phyloP scores from a whole-genome alignment of 1,284 basidiomycete genomes.

The Anthracocystis walkeri region DNA sequence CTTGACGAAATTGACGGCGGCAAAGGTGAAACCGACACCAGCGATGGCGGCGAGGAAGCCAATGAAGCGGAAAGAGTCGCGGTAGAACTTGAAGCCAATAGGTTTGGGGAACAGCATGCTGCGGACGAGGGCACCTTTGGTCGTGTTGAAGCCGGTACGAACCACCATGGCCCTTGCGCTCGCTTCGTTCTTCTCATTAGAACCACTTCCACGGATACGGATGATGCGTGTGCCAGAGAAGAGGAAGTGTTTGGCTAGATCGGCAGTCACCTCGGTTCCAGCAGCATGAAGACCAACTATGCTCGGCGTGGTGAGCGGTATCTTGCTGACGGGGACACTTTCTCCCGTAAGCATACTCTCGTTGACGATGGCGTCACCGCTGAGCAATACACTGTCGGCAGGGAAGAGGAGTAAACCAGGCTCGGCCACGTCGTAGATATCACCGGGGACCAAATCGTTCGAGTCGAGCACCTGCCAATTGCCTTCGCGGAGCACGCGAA shows the following conservation, averaged over 20 bases:
- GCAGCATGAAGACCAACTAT: slow-evolving; percentile 56
- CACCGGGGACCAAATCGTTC: slow-evolving; percentile 87
- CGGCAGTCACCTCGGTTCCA: slow-evolving; percentile 74
- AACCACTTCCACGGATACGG: slow-evolving; percentile 77
- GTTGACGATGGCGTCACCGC: slow-evolving; percentile 96
- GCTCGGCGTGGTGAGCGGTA: slow-evolving; percentile 73
- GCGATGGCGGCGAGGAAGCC: slow-evolving; percentile 89
- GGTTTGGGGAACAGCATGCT: slow-evolving; percentile 99
- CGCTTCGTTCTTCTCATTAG: slow-evolving; percentile 56
- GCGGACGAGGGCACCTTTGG: slow-evolving; percentile 93
- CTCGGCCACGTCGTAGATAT: slow-evolving; percentile 88
- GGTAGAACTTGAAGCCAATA: slow-evolving; percentile 91
- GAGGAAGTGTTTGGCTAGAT: slow-evolving; percentile 86
- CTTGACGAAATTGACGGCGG: slow-evolving; percentile 87
- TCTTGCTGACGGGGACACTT: slow-evolving; percentile 91
- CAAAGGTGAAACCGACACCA: slow-evolving; percentile 77
- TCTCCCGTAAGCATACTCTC: slow-evolving; percentile 99
- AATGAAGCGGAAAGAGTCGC: slow-evolving; percentile 97
- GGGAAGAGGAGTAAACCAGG: slow-evolving; percentile 83
- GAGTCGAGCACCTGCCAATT: slow-evolving; percentile 75
- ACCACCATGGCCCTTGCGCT: slow-evolving; percentile 86
- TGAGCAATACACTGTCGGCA: slow-evolving; percentile 89
- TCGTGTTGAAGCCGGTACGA: slow-evolving; percentile 96
- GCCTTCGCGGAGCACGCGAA: slow-evolving; percentile 80
- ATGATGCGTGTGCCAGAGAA: slow-evolving; percentile 94